phyloP scores from a whole-genome alignment of 1,284 basidiomycete genomes.

The Apiotrichum siamense region DNA sequence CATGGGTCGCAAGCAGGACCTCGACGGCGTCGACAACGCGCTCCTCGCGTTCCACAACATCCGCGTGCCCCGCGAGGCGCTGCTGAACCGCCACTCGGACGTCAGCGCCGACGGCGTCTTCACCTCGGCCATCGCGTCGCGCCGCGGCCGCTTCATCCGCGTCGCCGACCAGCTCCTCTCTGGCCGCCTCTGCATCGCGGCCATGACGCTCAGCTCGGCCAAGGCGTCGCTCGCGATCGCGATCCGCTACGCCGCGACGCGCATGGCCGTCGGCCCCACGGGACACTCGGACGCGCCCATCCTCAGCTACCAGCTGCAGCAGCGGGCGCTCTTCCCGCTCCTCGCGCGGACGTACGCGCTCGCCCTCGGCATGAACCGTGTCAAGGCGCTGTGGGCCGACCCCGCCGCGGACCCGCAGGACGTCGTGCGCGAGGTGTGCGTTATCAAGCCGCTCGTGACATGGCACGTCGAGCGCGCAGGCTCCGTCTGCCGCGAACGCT shows the following conservation, averaged over 20 bases:
- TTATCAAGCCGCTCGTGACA: conserved; percentile 15
- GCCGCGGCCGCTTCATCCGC: conserved; percentile 12
- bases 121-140: conserved; percentile 5
- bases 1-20: conserved; percentile 14
- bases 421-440: conserved; percentile 8
- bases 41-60: conserved; percentile 10
- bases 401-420: conserved; percentile 4
- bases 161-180: conserved; percentile 17
- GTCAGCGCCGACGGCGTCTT: conserved; percentile 5
- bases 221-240: conserved; percentile 8
- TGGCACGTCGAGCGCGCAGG: conserved; percentile 12
- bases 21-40: conserved; percentile 17
- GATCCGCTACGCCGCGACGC: conserved; percentile 12
- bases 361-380: conserved; percentile 8
- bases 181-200: conserved; percentile 13
- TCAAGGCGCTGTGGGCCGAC: conserved; percentile 12
- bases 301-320: conserved; percentile 15
- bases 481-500: conserved; percentile 13
- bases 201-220: conserved; percentile 8
- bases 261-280: conserved; percentile 7
- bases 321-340: conserved; percentile 13
- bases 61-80: conserved; percentile 5
- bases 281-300: conserved; percentile 10
- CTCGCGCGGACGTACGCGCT: conserved; percentile 12
- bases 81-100: conserved; percentile 15